Evolutionary conservation across 2,329 filamentous ascomycete genomes (phyloP), one percentile per base, ranked within the genome.

Genomic region (Endothia cerciana): DNA sequence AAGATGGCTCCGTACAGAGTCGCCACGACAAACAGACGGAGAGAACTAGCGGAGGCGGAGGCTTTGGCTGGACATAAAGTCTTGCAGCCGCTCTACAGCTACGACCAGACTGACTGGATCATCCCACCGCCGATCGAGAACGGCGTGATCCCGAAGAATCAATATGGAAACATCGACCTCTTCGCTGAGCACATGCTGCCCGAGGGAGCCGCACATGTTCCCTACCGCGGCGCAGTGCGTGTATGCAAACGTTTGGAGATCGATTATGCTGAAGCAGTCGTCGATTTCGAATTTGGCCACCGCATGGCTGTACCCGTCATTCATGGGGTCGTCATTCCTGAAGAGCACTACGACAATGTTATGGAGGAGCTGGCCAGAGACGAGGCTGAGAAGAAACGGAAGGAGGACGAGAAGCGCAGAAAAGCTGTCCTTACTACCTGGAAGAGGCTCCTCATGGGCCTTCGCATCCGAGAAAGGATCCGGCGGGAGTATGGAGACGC

Each of bases 161-260:
- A 89, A 43, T 99, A 94, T 72, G 94, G 94, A 10, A 99, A 99
- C 71, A 98, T 99, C 68, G 95, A 99, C 75, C 87, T 97, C 63
- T 99, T 97, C 75, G 94, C 92, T 0, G 90, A 93, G 47, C 93
- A 92, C 69, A 98, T 99, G 95, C 89, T 96, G 33, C 95, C 95
- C 0, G 70, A 77, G 65, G 81, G 95, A 0, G 94, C 94, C 2
- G 86, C 91, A 0, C 95, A 99, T 75, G 84, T 98, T 1, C 93
- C 93, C 0, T 89, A 89, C 63, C 87, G 90, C 56, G 92, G 92
- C 0, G 90, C 89, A 0, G 88, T 90, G 40, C 89, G 89, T 58
- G 86, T 97, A 1, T 97, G 94, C 76, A 93, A 92, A 74, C 89
- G 91, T 68, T 82, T 99, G 0, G 87, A 88, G 4, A 90, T 98